These are phyloP conservation scores for Mucor ambiguus DNA, from an alignment of 371 early-diverging fungal species.

Conservation along the genomic window DNA sequence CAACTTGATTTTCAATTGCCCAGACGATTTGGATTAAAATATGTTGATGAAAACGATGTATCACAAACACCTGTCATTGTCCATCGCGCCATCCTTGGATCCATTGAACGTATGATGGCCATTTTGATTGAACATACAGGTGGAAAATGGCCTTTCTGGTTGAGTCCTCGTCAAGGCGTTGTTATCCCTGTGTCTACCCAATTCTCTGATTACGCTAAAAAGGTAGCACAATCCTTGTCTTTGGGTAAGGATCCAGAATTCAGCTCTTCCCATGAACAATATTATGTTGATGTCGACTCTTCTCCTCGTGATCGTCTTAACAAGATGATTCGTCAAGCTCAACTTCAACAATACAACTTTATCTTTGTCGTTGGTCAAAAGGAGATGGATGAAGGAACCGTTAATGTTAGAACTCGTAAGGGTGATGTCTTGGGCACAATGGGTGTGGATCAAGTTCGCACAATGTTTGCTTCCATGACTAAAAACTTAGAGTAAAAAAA, in stretches of 20 bases:
- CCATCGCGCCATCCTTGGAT: conserved; percentile 95
- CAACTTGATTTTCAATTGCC: conserved; percentile 98
- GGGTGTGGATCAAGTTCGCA: conserved; percentile 44
- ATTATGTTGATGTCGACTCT: conserved; percentile 81
- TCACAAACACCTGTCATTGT: conserved; percentile 89
- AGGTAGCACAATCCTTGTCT: conserved; percentile 42
- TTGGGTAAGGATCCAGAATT: conserved; percentile 24
- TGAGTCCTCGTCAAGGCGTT: conserved; percentile 95
- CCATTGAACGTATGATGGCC: conserved; percentile 95
- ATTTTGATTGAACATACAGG: conserved; percentile 91
- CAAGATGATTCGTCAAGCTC: conserved; percentile 97
- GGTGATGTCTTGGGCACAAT: conserved; percentile 56
- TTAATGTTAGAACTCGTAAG: conserved; percentile 85
- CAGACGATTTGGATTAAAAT: conserved; percentile 84
- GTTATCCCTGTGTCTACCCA: conserved; percentile 82
- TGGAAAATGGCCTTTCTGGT: conserved; percentile 99
- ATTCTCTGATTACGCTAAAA: conserved; percentile 50
- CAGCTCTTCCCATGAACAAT: conserved; percentile 36
- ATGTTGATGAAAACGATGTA: conserved; percentile 59
- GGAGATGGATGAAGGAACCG: conserved; percentile 81
- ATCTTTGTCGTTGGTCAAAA: conserved; percentile 94
- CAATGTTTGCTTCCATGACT: conserved; percentile 48
- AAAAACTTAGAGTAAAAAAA: conserved; percentile 40
- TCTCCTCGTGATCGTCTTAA: conserved; percentile 83
- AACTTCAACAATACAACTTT: conserved; percentile 89